These are phyloP conservation scores for Alternaria viburni DNA, from an alignment of 2,329 filamentous ascomycete genomes.

Conservation along the genomic window DNA sequence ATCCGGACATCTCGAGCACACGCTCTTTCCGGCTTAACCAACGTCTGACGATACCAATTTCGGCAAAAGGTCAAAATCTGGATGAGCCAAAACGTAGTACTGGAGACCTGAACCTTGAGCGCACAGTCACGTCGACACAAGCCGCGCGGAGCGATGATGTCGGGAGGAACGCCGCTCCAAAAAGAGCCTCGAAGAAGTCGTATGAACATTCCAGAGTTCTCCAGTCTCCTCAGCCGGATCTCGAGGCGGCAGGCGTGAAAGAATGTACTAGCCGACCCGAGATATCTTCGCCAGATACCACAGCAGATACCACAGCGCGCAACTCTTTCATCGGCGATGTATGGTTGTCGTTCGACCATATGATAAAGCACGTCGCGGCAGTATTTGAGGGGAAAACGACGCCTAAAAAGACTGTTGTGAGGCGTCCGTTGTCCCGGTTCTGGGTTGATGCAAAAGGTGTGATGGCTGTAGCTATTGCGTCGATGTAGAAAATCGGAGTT, in stretches of 20 bases:
- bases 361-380: conserved; percentile 2
- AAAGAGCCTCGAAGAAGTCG: background rate
- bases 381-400: background rate
- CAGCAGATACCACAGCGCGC: background rate
- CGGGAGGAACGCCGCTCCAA: background rate
- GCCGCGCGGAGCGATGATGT: background rate
- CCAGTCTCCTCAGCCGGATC: conserved; percentile 3
- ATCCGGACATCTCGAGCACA: conserved; percentile 28
- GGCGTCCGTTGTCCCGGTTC: conserved; percentile 2
- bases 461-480: conserved; percentile 20
- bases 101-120: conserved; percentile 20
- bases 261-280: background rate
- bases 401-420: background rate
- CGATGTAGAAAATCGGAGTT: conserved; percentile 9
- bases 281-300: conserved; percentile 12
- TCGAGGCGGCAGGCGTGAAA: conserved; percentile 2
- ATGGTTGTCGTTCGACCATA: conserved; percentile 4
- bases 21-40: conserved; percentile 29
- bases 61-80: conserved; percentile 34
- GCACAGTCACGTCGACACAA: background rate
- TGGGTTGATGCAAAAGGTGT: conserved; percentile 20
- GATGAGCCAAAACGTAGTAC: conserved; percentile 35
- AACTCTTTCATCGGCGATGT: background rate
- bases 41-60: conserved; percentile 33
- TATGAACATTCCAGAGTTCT: background rate